Evolutionary conservation across 169 alveolate species (phyloP), one percentile per base, ranked within the genome.

Genomic region (Eimeria nieschulzi): DNA sequence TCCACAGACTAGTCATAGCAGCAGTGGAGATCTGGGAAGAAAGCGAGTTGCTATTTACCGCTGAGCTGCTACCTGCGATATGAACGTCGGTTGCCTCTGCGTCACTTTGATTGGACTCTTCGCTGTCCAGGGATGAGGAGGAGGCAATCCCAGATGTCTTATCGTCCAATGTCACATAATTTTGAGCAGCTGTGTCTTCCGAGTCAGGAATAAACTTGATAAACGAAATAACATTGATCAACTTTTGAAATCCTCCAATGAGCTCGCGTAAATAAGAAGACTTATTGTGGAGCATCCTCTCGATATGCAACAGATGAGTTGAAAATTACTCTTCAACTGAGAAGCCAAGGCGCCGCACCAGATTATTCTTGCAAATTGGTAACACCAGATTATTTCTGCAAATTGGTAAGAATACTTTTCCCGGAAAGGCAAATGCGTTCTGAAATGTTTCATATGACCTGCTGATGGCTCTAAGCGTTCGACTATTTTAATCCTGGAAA

Each of bases 241-340:
- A 61, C 61, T 80, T 61, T 23, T 61, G 88, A 73, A 80, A 61
- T 25, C 76, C 75, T 10, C 88, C 88, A 15, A 80, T 55, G n/a
- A 80, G 61, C 33, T 61, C 56, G n/a, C 88, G 88, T 75, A 80
- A 56, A 39, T 59, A 80, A 33, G 88, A 25, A 9, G 59, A 54
- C 61, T 80, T 73, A 53, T 73, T 80, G 71, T 59, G 72, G 19
- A 80, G 76, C 75, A 80, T 80, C 46, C 88, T 12, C 63, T 80
- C 88, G 21, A 75, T 80, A 59, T 80, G 88, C 88, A 80, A 53
- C 63, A 80, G 15, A 17, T 61, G 56, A 2, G 88, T 80, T 55
- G 88, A 72, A 15, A 80, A 80, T 2, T 64, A 75, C 61, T 75
- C 88, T 2, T 61, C 88, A 33, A 80, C 88, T 80, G 88, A 59